A percentile compares a stretch with the other conserved stretches of the same genome.
These are phyloP conservation scores for Coprinopsis cinerea DNA, from an alignment of 768 basidiomycete genomes.

Conservation along the genomic window DNA sequence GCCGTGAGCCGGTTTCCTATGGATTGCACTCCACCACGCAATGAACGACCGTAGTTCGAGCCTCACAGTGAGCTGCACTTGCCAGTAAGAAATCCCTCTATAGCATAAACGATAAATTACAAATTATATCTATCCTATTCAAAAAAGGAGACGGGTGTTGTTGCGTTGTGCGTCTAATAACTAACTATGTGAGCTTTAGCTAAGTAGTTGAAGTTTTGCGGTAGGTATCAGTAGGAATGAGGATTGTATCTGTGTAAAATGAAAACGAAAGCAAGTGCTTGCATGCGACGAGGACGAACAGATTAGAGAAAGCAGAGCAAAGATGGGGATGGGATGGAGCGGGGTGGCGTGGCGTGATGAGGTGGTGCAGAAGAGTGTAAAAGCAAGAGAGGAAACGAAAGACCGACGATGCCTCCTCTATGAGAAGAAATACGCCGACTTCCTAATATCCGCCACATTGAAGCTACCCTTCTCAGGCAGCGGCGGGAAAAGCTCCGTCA, in stretches of 20 bases:
- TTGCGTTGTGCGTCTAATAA: not conserved
- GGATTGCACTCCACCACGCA: no score
- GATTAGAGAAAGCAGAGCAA: not conserved
- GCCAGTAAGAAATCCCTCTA: not conserved
- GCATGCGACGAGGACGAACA: not conserved
- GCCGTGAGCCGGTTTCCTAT: no score
- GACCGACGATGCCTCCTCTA: constrained; percentile 28
- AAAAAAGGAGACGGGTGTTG: not conserved
- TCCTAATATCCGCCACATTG: constrained; percentile 74
- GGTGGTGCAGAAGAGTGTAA: not conserved
- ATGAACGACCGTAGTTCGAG: no score
- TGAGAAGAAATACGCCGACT: constrained; percentile 92
- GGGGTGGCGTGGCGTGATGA: not conserved
- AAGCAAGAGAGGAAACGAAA: not conserved
- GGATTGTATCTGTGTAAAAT: not conserved
- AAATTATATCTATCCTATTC: constrained; percentile 5
- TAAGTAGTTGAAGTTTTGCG: not conserved
- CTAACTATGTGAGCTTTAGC: not conserved
- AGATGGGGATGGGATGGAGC: not conserved
- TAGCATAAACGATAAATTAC: constrained; percentile 5
- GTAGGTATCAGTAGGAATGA: not conserved
- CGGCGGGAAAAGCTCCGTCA: constrained; percentile 72
- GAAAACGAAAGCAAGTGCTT: not conserved
- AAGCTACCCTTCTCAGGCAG: constrained; percentile 83
- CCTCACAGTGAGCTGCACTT: no score